phyloP scores from a whole-genome alignment of 108 stramenopile species.

The Chaetoceros muelleri region DNA sequence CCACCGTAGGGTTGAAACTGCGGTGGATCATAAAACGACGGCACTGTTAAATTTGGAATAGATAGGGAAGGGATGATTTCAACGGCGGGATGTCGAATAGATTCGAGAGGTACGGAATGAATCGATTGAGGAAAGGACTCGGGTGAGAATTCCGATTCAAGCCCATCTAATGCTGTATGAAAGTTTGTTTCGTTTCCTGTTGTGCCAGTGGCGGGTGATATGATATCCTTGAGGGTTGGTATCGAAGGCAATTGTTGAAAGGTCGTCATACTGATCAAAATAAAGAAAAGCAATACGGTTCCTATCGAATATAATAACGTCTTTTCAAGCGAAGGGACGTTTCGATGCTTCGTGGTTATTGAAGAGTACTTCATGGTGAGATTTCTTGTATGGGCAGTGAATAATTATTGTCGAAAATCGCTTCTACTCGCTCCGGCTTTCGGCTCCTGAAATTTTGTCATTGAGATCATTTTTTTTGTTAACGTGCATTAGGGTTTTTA shows the following conservation, averaged over 20 bases:
- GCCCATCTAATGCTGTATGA: background rate
- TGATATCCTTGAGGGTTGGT: background rate
- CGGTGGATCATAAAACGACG: conserved; percentile 2
- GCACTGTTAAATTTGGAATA: background rate
- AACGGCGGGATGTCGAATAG: background rate
- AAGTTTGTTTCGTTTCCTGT: background rate
- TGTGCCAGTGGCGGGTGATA: background rate
- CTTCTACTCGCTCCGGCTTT: no score
- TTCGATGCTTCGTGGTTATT: no score
- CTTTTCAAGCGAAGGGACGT: no score
- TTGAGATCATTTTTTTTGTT: no score
- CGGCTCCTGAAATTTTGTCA: no score
- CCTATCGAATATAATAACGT: no score
- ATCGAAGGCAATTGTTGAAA: background rate
- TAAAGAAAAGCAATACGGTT: no score
- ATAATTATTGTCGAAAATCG: no score
- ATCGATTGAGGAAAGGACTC: background rate
- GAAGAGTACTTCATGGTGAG: no score
- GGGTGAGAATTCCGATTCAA: background rate
- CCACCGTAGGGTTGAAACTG: conserved; percentile 10
- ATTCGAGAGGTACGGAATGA: background rate
- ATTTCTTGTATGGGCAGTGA: no score
- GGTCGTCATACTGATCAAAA: no score
- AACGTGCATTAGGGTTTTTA: no score
- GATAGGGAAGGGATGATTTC: background rate